Evolutionary conservation across 2,329 filamentous ascomycete species (phyloP), one percentile per base, ranked within the genome.

Genomic region (Pseudogymnoascus sp.): DNA sequence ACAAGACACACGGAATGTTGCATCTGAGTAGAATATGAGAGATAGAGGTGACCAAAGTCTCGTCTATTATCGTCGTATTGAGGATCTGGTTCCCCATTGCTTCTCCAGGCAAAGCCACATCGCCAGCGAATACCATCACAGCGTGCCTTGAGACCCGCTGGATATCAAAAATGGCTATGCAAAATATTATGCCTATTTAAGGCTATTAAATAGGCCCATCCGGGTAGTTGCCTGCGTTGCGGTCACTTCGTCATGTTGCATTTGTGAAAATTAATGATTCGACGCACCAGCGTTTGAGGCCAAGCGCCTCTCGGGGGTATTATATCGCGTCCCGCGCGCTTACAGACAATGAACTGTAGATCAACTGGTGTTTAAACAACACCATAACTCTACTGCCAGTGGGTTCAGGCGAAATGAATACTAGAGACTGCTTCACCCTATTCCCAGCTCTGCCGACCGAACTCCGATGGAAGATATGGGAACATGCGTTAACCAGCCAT

Each of bases 381-480:
- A 41, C 39, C 39, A 41, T 16, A 16, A 41, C 16, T 28, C 25
- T 28, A 28, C 25, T 6, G 25, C 25, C 25, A 28, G 25, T 28
- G 25, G 25, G 25, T 28, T 28, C 10, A 45, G 8, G 16, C 10
- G 1, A 45, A 23, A 23, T 45, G 43, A 16, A 45, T 45, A 45
- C 43, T 11, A 14, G 2, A 1, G 3, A 23, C 5, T 3, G 11
- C 11, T 71, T 71, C 62, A 36, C 60, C 4, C 48, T 65, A n/a
- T 73, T 73, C 62, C 14, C 57, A 6, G 57, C 34, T 5, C 67
- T 73, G 0, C 71, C 71, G 0, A 68, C 63, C 6, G 71, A 73
- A 45, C 64, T 73, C 1, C 68, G 71, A 4, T 63, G 69, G 57
- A 71, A 69, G 51, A 70, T 72, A 11, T 73, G 69, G 69, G 60